Percentiles rank a stretch among this genome's conserved stretches.
Evolutionary conservation across 192 early-diverging fungal species (phyloP).

Genomic region (Coemansia sp.): DNA sequence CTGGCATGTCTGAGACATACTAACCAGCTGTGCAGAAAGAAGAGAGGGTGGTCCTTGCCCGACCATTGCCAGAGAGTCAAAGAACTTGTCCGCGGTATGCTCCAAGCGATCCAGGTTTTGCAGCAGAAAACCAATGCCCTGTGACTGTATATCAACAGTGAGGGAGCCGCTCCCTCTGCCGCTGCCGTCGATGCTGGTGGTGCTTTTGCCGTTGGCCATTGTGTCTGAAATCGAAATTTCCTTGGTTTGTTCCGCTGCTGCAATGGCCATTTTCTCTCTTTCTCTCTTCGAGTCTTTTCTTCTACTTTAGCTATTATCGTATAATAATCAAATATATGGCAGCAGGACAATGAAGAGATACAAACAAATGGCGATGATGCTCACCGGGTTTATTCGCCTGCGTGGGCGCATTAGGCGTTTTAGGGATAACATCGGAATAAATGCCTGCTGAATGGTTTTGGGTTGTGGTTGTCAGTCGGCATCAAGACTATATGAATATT

Average conservation of each 20-base stretch:
- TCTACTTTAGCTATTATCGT: too few relatives aligned
- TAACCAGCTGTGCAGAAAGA: constrained; percentile 48
- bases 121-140: constrained; percentile 24
- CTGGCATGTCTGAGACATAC: constrained; percentile 48
- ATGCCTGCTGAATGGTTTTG: too few relatives aligned
- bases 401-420: too few relatives aligned
- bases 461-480: too few relatives aligned
- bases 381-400: too few relatives aligned
- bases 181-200: background rate
- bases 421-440: too few relatives aligned
- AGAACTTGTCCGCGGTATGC: constrained; percentile 35
- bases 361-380: too few relatives aligned
- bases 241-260: background rate
- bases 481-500: too few relatives aligned
- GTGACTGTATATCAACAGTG: constrained; percentile 27
- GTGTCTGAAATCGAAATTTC: background rate
- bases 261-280: background rate
- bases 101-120: constrained; percentile 44
- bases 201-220: background rate
- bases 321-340: too few relatives aligned
- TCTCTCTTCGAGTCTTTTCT: background rate
- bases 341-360: too few relatives aligned
- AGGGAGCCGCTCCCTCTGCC: background rate
- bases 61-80: constrained; percentile 47
- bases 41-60: constrained; percentile 53